Evolutionary conservation across 2,329 filamentous ascomycete genomes (phyloP).

Genomic region (Aspergillus nomiae): DNA sequence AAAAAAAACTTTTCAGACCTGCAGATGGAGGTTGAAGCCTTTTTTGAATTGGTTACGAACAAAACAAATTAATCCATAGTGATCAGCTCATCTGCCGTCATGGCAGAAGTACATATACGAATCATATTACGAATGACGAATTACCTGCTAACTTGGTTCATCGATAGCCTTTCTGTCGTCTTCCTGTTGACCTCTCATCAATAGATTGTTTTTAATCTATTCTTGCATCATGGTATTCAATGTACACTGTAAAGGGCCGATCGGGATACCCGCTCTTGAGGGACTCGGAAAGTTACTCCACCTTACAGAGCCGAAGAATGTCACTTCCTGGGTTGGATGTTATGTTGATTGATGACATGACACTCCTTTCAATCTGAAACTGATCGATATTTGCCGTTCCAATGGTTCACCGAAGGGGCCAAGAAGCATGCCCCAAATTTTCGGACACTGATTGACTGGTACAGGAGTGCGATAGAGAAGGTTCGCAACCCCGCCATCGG

Average conservation of each 20-base stretch:
- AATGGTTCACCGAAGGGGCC: constrained; percentile 3
- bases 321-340: constrained; percentile 9
- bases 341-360: constrained; percentile 10
- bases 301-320: constrained; percentile 20
- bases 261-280: constrained; percentile 17
- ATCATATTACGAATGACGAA: background rate
- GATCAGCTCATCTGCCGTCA: constrained; percentile 10
- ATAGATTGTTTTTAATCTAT: background rate
- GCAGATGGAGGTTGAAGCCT: background rate
- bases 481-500: constrained; percentile 1
- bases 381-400: constrained; percentile 9
- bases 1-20: constrained; percentile 2
- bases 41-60: background rate
- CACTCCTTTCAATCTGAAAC: constrained; percentile 15
- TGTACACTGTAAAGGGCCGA: constrained; percentile 8
- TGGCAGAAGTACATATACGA: background rate
- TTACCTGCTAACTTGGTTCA: background rate
- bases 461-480: background rate
- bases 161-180: background rate
- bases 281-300: constrained; percentile 14
- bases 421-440: constrained; percentile 1
- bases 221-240: background rate
- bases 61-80: background rate
- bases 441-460: background rate
- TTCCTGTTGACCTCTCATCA: background rate